These are phyloP conservation scores for Leavenworthia alabamica DNA, from an alignment of 345 rosid species.

Conservation along the genomic window DNA sequence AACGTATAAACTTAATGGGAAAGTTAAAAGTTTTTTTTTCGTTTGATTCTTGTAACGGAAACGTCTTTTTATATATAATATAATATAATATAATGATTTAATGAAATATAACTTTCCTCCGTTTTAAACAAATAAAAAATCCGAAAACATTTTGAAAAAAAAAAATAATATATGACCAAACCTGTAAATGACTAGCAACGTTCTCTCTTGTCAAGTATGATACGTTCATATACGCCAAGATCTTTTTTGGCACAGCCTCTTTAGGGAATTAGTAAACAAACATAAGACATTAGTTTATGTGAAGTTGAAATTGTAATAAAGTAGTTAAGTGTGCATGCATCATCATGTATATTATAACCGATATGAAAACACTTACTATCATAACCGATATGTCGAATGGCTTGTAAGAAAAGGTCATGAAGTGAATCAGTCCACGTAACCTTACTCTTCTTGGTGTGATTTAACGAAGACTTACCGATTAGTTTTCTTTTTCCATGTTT, in stretches of 20 bases:
- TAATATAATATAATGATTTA: not conserved
- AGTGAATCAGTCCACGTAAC: conserved; percentile 56
- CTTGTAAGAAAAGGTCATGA: conserved; percentile 54
- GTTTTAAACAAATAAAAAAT: not conserved
- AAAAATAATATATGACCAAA: conserved; percentile 14
- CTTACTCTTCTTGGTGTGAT: conserved; percentile 43
- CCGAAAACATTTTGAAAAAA: not conserved
- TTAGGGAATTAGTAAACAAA: conserved; percentile 10
- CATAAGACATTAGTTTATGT: not conserved
- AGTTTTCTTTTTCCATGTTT: conserved; percentile 8
- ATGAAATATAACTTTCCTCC: too few relatives aligned
- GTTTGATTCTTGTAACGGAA: not conserved
- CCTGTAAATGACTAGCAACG: conserved; percentile 79
- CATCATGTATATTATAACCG: not conserved
- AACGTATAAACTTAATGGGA: not conserved
- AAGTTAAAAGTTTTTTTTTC: not conserved
- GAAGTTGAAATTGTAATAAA: not conserved
- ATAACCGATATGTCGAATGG: conserved; percentile 47
- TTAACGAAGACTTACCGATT: not conserved
- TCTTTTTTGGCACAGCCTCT: conserved; percentile 79
- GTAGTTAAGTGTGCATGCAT: not conserved
- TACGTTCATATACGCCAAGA: conserved; percentile 60
- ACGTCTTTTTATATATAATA: too few relatives aligned
- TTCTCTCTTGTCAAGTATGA: conserved; percentile 72
- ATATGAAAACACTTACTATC: conserved; percentile 62